Percentiles rank a stretch among this genome's conserved stretches.
Conservation (phyloP, 2,329 filamentous ascomycete species). For the Zymoseptoria ardabiliae region DNA sequence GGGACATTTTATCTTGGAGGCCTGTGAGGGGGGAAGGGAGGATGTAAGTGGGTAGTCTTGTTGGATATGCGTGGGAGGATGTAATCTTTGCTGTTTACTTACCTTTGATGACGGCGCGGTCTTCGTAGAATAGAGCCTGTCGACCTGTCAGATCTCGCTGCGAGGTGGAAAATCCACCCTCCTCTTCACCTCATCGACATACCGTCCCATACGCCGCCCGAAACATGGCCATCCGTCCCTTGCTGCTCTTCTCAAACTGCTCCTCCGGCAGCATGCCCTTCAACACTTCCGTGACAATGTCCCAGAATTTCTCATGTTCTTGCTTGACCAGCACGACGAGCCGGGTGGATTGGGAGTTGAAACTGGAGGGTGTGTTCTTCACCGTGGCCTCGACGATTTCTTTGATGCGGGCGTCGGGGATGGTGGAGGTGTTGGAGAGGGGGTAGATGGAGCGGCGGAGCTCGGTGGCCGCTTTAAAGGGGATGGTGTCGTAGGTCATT, state of each 20-base stretch:
- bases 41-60: too few relatives aligned
- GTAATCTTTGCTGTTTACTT: too few relatives aligned
- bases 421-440: constrained; percentile 55
- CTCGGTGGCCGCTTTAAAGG: constrained; percentile 59
- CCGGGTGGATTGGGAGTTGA: constrained; percentile 83
- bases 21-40: too few relatives aligned
- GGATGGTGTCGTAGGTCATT: constrained; percentile 32
- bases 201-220: constrained; percentile 68
- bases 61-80: too few relatives aligned
- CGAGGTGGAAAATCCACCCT: too few relatives aligned
- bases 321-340: constrained; percentile 69
- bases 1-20: constrained; percentile 61
- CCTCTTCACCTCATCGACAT: constrained; percentile 15
- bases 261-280: constrained; percentile 62
- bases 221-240: constrained; percentile 51
- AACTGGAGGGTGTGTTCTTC: constrained; percentile 66
- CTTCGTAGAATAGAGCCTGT: constrained; percentile 86
- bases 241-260: constrained; percentile 48
- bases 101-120: constrained; percentile 59
- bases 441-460: constrained; percentile 53
- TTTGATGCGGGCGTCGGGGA: constrained; percentile 61
- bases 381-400: constrained; percentile 56
- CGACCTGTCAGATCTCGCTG: too few relatives aligned
- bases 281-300: constrained; percentile 58
- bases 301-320: constrained; percentile 86